phyloP scores from a whole-genome alignment of 2,329 filamentous ascomycete genomes.

The Chrysoporthe puriensis region DNA sequence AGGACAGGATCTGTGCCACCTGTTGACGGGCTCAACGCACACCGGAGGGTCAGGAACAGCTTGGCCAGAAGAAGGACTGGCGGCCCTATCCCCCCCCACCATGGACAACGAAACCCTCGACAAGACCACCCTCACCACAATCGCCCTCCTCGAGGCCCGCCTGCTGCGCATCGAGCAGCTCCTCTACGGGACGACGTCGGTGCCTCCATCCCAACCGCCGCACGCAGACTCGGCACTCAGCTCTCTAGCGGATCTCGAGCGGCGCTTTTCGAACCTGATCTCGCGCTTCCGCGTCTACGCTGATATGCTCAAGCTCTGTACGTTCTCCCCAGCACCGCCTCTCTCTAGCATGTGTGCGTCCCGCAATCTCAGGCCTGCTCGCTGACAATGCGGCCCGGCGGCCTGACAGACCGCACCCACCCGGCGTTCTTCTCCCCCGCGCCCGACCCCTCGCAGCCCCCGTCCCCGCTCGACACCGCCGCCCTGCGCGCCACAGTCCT shows the following conservation, averaged over 20 bases:
- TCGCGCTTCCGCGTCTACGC: conserved; percentile 59
- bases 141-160: conserved; percentile 61
- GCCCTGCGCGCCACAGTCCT: conserved; percentile 60
- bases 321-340: conserved; percentile 31
- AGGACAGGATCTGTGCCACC: neutral
- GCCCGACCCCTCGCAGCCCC: conserved; percentile 46
- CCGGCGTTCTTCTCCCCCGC: conserved; percentile 56
- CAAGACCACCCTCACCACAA: conserved; percentile 57
- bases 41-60: neutral
- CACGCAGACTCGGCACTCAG: conserved; percentile 45
- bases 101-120: conserved; percentile 46
- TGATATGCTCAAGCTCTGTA: conserved; percentile 65
- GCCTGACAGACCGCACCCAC: conserved; percentile 51
- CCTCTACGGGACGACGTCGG: conserved; percentile 52
- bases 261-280: conserved; percentile 54
- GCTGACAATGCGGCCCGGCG: neutral
- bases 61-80: neutral
- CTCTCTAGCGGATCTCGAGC: conserved; percentile 56
- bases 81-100: neutral
- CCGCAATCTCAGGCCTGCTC: conserved; percentile 8
- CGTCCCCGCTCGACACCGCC: conserved; percentile 54
- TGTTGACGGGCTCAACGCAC: neutral
- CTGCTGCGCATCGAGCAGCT: conserved; percentile 63
- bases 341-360: neutral
- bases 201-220: conserved; percentile 39